A percentile compares a stretch with the other conserved stretches of the same genome.
These are phyloP conservation scores for Hymenoscyphus occultus DNA, from an alignment of 2,329 filamentous ascomycete species.

Conservation along the genomic window DNA sequence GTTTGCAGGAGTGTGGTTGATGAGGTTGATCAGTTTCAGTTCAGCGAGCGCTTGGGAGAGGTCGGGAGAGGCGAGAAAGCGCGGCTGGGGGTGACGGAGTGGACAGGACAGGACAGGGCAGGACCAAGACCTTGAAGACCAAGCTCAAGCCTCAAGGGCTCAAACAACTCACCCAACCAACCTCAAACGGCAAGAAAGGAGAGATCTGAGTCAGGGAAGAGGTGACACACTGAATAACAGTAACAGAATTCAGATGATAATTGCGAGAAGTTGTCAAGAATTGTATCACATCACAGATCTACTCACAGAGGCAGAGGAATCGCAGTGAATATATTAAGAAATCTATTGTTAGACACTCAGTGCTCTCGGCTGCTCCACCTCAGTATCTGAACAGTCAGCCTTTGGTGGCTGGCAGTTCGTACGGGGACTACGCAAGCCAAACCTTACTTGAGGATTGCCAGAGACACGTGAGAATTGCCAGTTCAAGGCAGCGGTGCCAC, in stretches of 20 bases:
- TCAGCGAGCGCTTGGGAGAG: conserved; percentile 10
- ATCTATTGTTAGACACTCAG: conserved; percentile 3
- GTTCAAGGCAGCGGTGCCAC: neutral
- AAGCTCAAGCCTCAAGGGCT: neutral
- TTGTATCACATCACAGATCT: neutral
- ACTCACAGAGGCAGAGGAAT: neutral
- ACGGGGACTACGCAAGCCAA: neutral
- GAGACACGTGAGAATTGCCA: neutral
- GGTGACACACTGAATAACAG: neutral
- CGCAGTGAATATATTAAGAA: neutral
- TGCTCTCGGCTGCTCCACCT: too few relatives aligned
- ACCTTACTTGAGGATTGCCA: neutral
- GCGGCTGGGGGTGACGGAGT: neutral
- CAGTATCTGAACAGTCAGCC: conserved; percentile 1
- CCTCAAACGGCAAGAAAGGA: neutral
- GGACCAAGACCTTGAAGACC: neutral
- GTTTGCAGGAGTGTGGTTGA: conserved; percentile 8
- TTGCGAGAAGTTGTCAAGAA: neutral
- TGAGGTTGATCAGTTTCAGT: neutral
- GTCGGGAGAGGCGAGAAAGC: conserved; percentile 5
- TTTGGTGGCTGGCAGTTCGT: neutral
- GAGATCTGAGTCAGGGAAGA: neutral
- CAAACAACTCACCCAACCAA: conserved; percentile 1
- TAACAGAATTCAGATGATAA: neutral
- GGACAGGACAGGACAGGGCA: neutral